These are phyloP conservation scores for Colletotrichum sidae DNA, from an alignment of 2,329 filamentous ascomycete species.

Conservation along the genomic window DNA sequence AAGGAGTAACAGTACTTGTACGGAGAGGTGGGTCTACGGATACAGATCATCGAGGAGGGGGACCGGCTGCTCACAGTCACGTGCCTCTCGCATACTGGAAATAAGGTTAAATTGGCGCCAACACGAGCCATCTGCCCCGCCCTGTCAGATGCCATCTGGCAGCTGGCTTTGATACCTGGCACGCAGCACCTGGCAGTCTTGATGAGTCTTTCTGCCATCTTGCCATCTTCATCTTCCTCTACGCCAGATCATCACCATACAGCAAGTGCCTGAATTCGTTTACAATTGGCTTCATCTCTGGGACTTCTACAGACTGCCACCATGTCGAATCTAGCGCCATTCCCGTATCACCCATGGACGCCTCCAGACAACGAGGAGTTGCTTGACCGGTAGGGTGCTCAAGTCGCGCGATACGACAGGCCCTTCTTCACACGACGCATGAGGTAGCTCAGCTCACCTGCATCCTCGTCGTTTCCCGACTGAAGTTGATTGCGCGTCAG, in stretches of 20 bases:
- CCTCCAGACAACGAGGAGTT: too few relatives aligned
- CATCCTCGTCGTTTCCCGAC: not conserved
- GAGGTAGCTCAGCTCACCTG: too few relatives aligned
- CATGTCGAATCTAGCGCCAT: too few relatives aligned
- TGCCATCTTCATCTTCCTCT: not conserved
- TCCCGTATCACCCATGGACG: too few relatives aligned
- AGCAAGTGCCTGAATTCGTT: too few relatives aligned
- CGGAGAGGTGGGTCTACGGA: too few relatives aligned
- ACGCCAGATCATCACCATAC: too few relatives aligned
- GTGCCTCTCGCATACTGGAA: conserved; percentile 5
- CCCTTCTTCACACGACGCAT: not conserved
- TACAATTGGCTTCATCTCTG: too few relatives aligned
- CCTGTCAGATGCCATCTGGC: not conserved
- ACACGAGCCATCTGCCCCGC: conserved; percentile 3
- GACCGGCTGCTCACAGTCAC: conserved; percentile 5
- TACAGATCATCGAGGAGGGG: too few relatives aligned
- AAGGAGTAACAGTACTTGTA: not conserved
- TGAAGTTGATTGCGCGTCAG: conserved; percentile 12
- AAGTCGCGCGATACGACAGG: not conserved
- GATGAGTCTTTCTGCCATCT: not conserved
- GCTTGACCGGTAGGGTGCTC: too few relatives aligned
- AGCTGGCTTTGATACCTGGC: not conserved
- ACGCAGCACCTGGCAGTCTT: not conserved
- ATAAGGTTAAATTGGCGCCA: conserved; percentile 33
- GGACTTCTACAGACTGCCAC: too few relatives aligned